A percentile compares a stretch with the other conserved stretches of the same genome.
Conservation (phyloP, 2,329 filamentous ascomycete genomes). For the Escovopsis sp. region DNA sequence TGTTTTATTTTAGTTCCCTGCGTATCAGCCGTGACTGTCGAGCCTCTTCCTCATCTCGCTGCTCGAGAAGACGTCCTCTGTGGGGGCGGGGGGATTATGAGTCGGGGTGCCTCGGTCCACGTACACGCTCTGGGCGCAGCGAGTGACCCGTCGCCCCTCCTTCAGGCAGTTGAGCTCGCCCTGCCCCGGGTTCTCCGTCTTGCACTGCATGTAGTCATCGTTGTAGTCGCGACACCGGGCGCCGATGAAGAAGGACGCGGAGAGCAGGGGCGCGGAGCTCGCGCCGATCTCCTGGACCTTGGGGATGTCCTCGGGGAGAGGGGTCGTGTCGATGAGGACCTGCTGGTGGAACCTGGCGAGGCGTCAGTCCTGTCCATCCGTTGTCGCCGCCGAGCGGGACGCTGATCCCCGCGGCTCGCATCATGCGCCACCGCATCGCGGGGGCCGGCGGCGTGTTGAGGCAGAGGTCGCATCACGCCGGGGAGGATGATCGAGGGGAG, state of each 20-base stretch:
- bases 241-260: conserved; percentile 92
- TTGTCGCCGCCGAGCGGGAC: too few species aligned
- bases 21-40: background rate
- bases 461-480: too few species aligned
- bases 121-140: conserved; percentile 93
- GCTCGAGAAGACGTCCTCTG: background rate
- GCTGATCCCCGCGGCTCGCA: background rate
- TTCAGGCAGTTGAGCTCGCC: conserved; percentile 92
- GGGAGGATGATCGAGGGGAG: background rate
- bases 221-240: conserved; percentile 90
- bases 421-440: too few species aligned
- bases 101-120: conserved; percentile 22
- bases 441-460: too few species aligned
- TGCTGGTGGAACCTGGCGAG: conserved; percentile 74
- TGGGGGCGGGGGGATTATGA: background rate
- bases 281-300: conserved; percentile 87
- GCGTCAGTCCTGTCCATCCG: conserved; percentile 1
- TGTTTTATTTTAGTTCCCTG: conserved; percentile 20
- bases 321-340: conserved; percentile 87
- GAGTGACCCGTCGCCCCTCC: conserved; percentile 90
- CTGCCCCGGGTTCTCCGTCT: conserved; percentile 78
- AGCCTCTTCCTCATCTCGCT: background rate
- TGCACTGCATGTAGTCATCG: conserved; percentile 99
- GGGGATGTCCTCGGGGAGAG: conserved; percentile 82
- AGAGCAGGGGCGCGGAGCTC: conserved; percentile 82